Conservation (phyloP, 2,329 filamentous ascomycete species). For the Sporothrix dimorphospora region DNA sequence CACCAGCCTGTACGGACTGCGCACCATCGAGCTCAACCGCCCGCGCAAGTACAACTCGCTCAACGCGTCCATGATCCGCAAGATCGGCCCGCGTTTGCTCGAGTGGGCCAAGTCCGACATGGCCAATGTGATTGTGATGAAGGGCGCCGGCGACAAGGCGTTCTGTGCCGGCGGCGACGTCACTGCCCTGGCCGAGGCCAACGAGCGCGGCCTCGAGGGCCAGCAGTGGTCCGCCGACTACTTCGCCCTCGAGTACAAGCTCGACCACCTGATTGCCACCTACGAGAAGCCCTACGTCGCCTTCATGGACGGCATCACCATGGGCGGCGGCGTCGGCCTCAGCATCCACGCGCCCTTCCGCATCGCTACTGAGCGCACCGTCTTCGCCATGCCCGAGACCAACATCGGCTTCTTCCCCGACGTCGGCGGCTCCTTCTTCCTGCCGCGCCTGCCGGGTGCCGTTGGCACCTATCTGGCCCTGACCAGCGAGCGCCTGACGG, state of each 20-base stretch:
- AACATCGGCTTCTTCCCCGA: constrained; percentile 99
- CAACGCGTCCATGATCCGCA: constrained; percentile 91
- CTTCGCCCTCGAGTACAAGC: constrained; percentile 93
- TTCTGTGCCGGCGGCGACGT: constrained; percentile 97
- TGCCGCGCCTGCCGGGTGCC: constrained; percentile 83
- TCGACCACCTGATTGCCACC: constrained; percentile 93
- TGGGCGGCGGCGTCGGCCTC: constrained; percentile 95
- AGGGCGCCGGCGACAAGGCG: constrained; percentile 81
- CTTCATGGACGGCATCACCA: constrained; percentile 97
- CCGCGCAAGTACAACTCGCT: constrained; percentile 90
- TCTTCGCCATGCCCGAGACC: constrained; percentile 98
- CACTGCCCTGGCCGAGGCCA: constrained; percentile 72
- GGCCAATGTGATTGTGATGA: constrained; percentile 90
- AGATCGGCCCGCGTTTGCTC: constrained; percentile 84
- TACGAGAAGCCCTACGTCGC: constrained; percentile 92
- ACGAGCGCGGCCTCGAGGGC: constrained; percentile 68
- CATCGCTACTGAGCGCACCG: constrained; percentile 91
- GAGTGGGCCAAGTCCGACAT: constrained; percentile 96
- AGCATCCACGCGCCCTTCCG: constrained; percentile 94
- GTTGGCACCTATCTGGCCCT: constrained; percentile 91
- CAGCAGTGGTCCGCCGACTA: constrained; percentile 78
- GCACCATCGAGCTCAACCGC: constrained; percentile 91
- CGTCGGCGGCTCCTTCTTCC: constrained; percentile 94
- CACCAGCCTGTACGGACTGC: constrained; percentile 82
- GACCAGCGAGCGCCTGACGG: constrained; percentile 81